Conservation (phyloP, 805 yeast genomes). For the Starmera dryadoides region DNA sequence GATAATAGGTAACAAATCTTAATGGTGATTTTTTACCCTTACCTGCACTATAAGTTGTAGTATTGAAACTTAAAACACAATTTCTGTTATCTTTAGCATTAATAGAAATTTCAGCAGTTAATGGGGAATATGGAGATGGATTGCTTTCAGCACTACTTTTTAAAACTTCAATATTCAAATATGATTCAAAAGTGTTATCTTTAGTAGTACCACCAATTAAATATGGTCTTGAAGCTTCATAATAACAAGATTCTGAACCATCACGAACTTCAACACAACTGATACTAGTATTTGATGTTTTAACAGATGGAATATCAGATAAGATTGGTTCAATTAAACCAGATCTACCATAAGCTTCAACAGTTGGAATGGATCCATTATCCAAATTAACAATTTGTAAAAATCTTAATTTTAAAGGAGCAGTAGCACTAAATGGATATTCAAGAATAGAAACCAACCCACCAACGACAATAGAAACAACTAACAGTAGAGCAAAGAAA, state of each 20-base stretch:
- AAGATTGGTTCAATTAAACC: conserved; percentile 42
- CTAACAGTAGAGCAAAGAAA: conserved; percentile 33
- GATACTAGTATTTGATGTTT: conserved; percentile 23
- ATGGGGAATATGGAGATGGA: conserved; percentile 54
- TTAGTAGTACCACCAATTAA: conserved; percentile 29
- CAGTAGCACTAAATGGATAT: conserved; percentile 50
- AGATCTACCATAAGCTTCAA: conserved; percentile 42
- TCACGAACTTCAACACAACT: conserved; percentile 30
- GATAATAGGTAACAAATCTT: conserved; percentile 48
- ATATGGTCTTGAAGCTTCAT: conserved; percentile 42
- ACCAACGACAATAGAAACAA: conserved; percentile 30
- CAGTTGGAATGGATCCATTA: conserved; percentile 22
- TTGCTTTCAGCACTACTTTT: conserved; percentile 36
- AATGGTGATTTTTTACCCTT: conserved; percentile 46
- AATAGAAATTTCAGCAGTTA: conserved; percentile 54
- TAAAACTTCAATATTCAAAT: conserved; percentile 43
- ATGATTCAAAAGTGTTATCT: conserved; percentile 31
- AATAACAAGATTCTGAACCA: conserved; percentile 49
- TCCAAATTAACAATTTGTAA: conserved; percentile 52
- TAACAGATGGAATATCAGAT: conserved; percentile 58
- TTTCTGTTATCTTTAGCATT: conserved; percentile 54
- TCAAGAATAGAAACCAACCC: conserved; percentile 29
- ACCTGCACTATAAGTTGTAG: conserved; percentile 30
- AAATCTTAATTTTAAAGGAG: conserved; percentile 70
- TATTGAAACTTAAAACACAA: conserved; percentile 56